Conservation (phyloP, 1,284 basidiomycete species). For the Trichosporon asahii region DNA sequence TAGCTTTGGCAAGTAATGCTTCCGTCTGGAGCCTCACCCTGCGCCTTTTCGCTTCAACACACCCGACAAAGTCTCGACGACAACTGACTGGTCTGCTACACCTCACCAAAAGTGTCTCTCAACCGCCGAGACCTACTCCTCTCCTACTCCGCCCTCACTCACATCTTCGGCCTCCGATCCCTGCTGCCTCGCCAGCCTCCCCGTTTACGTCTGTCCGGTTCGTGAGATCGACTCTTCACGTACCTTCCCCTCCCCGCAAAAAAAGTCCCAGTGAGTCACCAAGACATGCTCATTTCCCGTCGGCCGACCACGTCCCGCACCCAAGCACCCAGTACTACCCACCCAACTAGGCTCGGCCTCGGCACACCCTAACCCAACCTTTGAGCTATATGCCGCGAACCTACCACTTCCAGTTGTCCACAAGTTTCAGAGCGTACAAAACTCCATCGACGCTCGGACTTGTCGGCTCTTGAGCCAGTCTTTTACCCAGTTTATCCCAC, state of each 20-base stretch:
- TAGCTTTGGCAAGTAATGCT: background rate
- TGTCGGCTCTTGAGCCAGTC: background rate
- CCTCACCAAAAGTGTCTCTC: background rate
- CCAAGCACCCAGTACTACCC: background rate
- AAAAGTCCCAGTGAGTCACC: conserved; percentile 11
- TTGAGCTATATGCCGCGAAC: background rate
- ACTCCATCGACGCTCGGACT: conserved; percentile 6
- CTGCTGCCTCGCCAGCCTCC: background rate
- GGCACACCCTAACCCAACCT: background rate
- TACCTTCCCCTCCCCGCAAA: background rate
- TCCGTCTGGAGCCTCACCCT: background rate
- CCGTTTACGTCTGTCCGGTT: background rate
- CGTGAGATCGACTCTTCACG: background rate
- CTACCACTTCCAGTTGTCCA: background rate
- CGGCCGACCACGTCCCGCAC: conserved; percentile 3
- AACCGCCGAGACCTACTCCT: background rate
- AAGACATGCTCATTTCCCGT: background rate
- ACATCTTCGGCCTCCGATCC: background rate
- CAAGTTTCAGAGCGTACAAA: background rate
- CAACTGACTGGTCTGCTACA: background rate
- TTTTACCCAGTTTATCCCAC: background rate
- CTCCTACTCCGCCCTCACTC: background rate
- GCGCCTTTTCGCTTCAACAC: conserved; percentile 2
- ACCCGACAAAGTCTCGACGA: conserved; percentile 7
- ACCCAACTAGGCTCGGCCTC: conserved; percentile 1